Evolutionary conservation across 2,329 filamentous ascomycete genomes (phyloP).

Genomic region (Fusarium illudens): DNA sequence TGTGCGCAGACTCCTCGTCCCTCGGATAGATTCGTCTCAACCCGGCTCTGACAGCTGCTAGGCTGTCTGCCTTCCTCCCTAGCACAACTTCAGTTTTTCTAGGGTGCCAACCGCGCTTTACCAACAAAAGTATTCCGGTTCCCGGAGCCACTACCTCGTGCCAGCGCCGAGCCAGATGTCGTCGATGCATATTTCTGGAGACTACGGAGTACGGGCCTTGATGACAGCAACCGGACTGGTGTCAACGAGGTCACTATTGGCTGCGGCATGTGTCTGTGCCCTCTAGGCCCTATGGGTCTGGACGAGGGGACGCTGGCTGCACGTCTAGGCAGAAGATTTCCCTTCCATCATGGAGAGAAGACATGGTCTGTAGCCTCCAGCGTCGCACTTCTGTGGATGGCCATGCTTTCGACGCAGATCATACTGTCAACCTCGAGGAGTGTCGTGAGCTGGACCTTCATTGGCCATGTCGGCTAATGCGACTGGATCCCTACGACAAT

Average conservation of each 20-base stretch:
- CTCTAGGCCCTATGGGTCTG: not conserved
- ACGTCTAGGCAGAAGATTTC: not conserved
- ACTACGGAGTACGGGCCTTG: not conserved
- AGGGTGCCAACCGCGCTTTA: constrained; percentile 18
- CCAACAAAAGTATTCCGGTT: constrained; percentile 32
- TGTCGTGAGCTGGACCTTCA: not conserved
- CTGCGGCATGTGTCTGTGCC: not conserved
- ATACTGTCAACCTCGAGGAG: not conserved
- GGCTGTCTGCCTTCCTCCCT: not conserved
- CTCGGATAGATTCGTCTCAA: constrained; percentile 11
- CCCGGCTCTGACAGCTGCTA: constrained; percentile 21
- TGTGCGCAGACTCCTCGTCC: constrained; percentile 26
- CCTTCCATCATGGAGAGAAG: not conserved
- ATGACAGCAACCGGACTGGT: not conserved
- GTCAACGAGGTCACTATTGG: not conserved
- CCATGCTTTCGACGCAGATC: not conserved
- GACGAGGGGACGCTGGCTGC: constrained; percentile 11
- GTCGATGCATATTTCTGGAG: constrained; percentile 25
- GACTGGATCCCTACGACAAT: constrained; percentile 36
- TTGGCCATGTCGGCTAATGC: constrained; percentile 15
- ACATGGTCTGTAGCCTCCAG: constrained; percentile 13
- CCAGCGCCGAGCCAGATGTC: constrained; percentile 24
- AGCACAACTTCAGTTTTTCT: constrained; percentile 11
- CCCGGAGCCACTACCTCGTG: constrained; percentile 28
- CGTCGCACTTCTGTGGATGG: not conserved